Evolutionary conservation across 345 rosid species (phyloP).

Genomic region (Citrus reticulata): DNA sequence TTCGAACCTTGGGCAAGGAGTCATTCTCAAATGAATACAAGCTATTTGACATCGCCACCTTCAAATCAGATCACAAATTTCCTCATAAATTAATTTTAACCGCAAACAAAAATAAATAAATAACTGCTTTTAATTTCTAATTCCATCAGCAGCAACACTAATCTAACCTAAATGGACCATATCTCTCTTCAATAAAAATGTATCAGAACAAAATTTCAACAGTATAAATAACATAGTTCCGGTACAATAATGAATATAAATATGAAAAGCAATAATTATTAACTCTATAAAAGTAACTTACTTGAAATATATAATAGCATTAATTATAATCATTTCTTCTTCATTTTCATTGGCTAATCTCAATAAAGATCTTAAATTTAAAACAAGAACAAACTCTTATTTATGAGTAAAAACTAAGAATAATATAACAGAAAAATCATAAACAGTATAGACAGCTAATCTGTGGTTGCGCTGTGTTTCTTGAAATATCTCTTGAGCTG

Average conservation of each 20-base stretch:
- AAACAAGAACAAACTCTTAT: neutral
- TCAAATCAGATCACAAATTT: conserved; percentile 8
- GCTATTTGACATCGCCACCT: conserved; percentile 1
- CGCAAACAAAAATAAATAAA: neutral
- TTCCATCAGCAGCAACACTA: neutral
- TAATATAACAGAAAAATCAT: neutral
- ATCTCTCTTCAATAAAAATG: neutral
- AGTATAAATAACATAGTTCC: neutral
- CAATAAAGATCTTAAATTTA: neutral
- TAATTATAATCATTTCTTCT: neutral
- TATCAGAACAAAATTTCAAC: neutral
- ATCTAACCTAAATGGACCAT: too few species aligned
- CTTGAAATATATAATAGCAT: neutral
- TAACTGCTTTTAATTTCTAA: neutral
- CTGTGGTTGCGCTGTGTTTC: too few species aligned
- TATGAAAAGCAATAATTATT: neutral
- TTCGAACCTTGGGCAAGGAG: conserved; percentile 25
- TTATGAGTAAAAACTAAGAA: neutral
- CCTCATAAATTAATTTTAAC: neutral
- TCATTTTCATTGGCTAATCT: neutral
- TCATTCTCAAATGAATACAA: conserved; percentile 14
- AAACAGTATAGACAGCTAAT: neutral
- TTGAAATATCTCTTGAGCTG: too few species aligned
- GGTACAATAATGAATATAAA: neutral
- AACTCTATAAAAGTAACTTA: neutral